These are phyloP conservation scores for Jatropha podagrica DNA, from an alignment of 441 rosid species.

Conservation along the genomic window DNA sequence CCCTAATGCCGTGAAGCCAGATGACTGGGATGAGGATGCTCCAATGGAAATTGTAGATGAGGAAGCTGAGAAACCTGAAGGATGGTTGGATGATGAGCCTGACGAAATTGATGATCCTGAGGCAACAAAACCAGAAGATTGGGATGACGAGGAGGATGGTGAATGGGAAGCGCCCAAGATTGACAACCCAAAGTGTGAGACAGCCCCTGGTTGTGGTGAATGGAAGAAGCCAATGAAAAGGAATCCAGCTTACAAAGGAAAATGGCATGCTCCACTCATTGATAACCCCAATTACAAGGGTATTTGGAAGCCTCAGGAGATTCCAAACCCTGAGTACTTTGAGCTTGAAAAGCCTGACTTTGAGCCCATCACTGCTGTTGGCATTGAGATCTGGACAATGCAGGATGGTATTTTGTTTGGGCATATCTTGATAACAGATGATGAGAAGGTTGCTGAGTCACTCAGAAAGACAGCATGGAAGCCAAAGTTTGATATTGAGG, in stretches of 20 bases:
- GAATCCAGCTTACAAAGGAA: slow-evolving; percentile 95
- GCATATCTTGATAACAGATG: slow-evolving; percentile 74
- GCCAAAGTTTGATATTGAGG: slow-evolving; percentile 74
- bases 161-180: slow-evolving; percentile 93
- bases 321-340: slow-evolving; percentile 84
- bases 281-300: slow-evolving; percentile 96
- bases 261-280: slow-evolving; percentile 89
- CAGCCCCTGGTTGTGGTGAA: slow-evolving; percentile 92
- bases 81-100: slow-evolving; percentile 95
- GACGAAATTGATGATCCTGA: slow-evolving; percentile 97
- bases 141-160: slow-evolving; percentile 99
- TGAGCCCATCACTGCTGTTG: slow-evolving; percentile 89
- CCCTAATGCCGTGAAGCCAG: slow-evolving; percentile 79
- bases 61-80: slow-evolving; percentile 95
- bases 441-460: slow-evolving; percentile 67
- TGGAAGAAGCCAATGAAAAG: slow-evolving; percentile 91
- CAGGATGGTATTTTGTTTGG: slow-evolving; percentile 94
- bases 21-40: slow-evolving; percentile 98
- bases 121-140: slow-evolving; percentile 93
- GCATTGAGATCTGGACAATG: slow-evolving; percentile 99
- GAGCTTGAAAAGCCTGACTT: slow-evolving; percentile 79
- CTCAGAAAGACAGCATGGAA: slow-evolving; percentile 66
- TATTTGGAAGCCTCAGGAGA: slow-evolving; percentile 86
- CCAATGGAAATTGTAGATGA: slow-evolving; percentile 87
- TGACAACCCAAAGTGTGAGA: slow-evolving; percentile 87